Evolutionary conservation across 2,329 filamentous ascomycete genomes (phyloP), one percentile per base, ranked within the genome.

Genomic region (Akanthomyces muscarius): DNA sequence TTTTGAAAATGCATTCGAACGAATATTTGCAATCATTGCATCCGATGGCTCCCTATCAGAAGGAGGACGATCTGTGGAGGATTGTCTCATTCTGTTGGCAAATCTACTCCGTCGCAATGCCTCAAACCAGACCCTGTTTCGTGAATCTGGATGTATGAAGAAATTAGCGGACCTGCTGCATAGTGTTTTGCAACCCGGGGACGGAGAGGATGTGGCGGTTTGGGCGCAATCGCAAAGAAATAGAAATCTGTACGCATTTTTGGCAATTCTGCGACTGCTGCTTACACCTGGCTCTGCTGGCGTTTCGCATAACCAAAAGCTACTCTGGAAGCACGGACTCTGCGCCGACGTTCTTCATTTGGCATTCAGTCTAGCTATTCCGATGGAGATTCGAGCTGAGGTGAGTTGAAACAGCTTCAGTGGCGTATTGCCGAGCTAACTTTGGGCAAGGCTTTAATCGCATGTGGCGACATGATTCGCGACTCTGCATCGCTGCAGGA

Each of bases 51-150:
- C 89, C 2, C 78, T 99, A 51, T 83, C 83, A 5, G 88, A 96
- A 69, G 95, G 95, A 18, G 92, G 91, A 48, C 89, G 94, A 65
- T 85, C 91, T 14, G 90, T 97, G 3, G 94, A 98, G 75, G 95
- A 99, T 74, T 97, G 93, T 69, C 80, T 99, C 23, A 94, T 95
- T 63, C 81, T 99, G 60, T 80, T 98, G 55, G 92, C 92, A 48
- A 98, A 98, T 73, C 84, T 99, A 14, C 80, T 99, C 33, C 86
- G 89, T 41, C 84, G 92, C 69, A 98, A 98, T 72, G 80, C 88
- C 1, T 95, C 93, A 2, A 99, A 99, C 71, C 95, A 99, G 75
- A 91, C 92, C 13, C 87, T 94, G 62, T 98, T 99, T 74, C 86
- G 94, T 63, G 95, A 99, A 73, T 94, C 91, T 51, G 92, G 92